Percentiles rank a stretch among this genome's conserved stretches.
phyloP scores from a whole-genome alignment of 768 basidiomycete genomes.

The Boletus sensibilis region DNA sequence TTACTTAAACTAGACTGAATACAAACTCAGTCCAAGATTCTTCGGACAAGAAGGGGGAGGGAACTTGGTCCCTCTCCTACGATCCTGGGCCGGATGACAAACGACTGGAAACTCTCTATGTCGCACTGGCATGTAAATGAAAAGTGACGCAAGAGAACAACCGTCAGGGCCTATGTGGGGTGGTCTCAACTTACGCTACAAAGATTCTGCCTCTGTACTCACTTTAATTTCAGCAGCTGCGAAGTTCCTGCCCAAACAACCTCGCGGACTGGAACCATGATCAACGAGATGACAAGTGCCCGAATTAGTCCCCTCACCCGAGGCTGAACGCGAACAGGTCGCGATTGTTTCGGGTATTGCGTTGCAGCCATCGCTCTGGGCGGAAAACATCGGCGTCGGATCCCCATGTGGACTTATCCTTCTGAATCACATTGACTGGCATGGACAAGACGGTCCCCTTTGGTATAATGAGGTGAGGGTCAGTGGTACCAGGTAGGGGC shows the following conservation, averaged over 20 bases:
- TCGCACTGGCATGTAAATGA: constrained; percentile 49
- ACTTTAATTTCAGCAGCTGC: constrained; percentile 63
- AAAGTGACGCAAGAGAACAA: constrained; percentile 54
- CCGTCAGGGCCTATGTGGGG: constrained; percentile 36
- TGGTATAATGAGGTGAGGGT: constrained; percentile 47
- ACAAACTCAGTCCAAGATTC: constrained; percentile 19
- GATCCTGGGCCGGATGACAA: constrained; percentile 61
- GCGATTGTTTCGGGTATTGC: constrained; percentile 36
- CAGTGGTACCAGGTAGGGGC: constrained; percentile 45
- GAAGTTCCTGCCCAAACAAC: constrained; percentile 60
- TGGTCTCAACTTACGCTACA: constrained; percentile 15
- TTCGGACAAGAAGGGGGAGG: constrained; percentile 51
- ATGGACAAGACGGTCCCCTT: constrained; percentile 56
- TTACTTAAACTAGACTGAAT: background rate
- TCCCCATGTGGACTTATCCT: constrained; percentile 56
- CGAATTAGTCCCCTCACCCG: constrained; percentile 40
- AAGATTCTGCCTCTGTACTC: constrained; percentile 14
- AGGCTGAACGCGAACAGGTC: constrained; percentile 58
- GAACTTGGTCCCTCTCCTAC: constrained; percentile 53
- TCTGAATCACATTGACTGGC: constrained; percentile 58
- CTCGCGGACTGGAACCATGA: constrained; percentile 45
- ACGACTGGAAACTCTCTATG: constrained; percentile 65
- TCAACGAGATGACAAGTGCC: constrained; percentile 7
- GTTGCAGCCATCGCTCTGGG: constrained; percentile 62
- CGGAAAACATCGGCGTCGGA: constrained; percentile 54